A percentile compares a stretch with the other conserved stretches of the same genome.
These are phyloP conservation scores for Senecio squalidus DNA, from an alignment of 140 eudicot species.

Conservation along the genomic window DNA sequence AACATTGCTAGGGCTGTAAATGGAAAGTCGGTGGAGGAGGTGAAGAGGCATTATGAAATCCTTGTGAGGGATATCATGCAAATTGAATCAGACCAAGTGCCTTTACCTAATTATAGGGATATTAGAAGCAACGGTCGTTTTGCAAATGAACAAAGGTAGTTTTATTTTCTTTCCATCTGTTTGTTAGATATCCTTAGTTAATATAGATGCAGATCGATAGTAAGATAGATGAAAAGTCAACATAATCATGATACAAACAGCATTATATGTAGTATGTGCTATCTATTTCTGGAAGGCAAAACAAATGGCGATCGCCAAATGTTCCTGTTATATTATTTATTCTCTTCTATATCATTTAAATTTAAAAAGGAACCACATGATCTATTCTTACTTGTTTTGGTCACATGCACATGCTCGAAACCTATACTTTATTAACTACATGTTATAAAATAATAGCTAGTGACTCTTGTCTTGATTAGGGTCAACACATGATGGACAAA, in stretches of 20 bases:
- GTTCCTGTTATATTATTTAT: not conserved
- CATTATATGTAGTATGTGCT: not conserved
- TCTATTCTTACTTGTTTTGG: constrained; percentile 49
- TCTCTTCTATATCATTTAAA: constrained; percentile 5
- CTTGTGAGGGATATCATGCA: constrained; percentile 67
- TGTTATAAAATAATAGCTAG: constrained; percentile 29
- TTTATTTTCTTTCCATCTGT: constrained; percentile 15
- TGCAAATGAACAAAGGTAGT: constrained; percentile 60
- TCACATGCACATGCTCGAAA: constrained; percentile 40
- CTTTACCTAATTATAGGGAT: constrained; percentile 68
- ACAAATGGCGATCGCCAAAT: too few species aligned
- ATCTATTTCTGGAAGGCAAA: constrained; percentile 7
- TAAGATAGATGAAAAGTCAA: not conserved
- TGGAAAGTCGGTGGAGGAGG: constrained; percentile 84
- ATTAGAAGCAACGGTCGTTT: constrained; percentile 39
- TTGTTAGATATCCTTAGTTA: too few species aligned
- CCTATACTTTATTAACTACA: constrained; percentile 17
- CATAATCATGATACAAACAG: not conserved
- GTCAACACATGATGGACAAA: constrained; percentile 28
- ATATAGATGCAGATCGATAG: not conserved
- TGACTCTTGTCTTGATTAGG: constrained; percentile 40
- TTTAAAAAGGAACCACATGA: constrained; percentile 47
- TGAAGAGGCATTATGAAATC: constrained; percentile 68
- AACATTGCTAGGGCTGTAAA: constrained; percentile 73
- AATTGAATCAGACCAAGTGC: constrained; percentile 74